These are phyloP conservation scores for Liriodendron chinense DNA, from an alignment of 164 flowering plant species.

Conservation along the genomic window DNA sequence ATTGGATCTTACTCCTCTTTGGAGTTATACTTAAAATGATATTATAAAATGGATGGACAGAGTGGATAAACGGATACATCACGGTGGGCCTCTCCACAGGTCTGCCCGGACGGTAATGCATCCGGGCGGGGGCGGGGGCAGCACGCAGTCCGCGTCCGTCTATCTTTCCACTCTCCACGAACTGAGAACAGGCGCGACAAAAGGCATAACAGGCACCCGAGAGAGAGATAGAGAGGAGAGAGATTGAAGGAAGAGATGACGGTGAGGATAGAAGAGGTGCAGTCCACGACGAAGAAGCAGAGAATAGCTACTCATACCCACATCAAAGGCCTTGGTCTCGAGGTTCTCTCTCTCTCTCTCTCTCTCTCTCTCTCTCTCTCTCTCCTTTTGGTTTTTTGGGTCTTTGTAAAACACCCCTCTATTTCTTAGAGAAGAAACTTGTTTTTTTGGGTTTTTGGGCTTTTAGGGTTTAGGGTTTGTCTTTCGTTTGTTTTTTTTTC, in stretches of 20 bases:
- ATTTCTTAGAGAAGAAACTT: too few relatives aligned
- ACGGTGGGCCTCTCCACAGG: too few relatives aligned
- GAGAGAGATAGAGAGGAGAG: conserved; percentile 10
- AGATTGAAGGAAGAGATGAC: conserved; percentile 26
- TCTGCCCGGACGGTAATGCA: too few relatives aligned
- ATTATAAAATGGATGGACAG: too few relatives aligned
- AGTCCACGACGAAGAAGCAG: conserved; percentile 85
- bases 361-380: conserved; percentile 5
- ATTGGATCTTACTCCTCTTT: too few relatives aligned
- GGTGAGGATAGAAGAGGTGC: conserved; percentile 76
- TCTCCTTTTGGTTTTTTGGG: neutral
- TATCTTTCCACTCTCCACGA: too few relatives aligned
- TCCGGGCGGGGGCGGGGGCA: too few relatives aligned
- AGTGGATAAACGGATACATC: too few relatives aligned
- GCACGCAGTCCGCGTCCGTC: too few relatives aligned
- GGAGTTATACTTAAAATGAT: too few relatives aligned
- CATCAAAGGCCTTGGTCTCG: conserved; percentile 96
- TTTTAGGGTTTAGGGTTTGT: conserved; percentile 7
- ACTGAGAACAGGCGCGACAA: too few relatives aligned
- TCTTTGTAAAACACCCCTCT: neutral
- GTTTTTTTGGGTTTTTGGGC: conserved; percentile 3
- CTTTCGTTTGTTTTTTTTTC: neutral
- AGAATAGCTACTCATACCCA: conserved; percentile 93
- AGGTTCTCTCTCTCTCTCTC: conserved; percentile 37
- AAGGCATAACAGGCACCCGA: neutral